Base-by-base conservation (phyloP, 179 eudicot genomes). In the Nepenthes alata region DNA sequence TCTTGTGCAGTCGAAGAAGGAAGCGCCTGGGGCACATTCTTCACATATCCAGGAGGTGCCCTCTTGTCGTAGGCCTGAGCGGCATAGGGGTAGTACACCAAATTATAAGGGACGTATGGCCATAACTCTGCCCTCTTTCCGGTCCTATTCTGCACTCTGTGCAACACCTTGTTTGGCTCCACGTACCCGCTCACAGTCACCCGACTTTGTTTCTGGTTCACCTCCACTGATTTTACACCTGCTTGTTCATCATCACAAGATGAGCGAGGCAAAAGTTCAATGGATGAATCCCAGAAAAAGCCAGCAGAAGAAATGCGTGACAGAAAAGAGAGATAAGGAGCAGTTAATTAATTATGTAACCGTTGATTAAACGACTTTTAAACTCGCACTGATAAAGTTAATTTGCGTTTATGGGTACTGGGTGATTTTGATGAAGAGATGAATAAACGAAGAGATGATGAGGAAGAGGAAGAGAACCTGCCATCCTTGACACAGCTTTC, bases 101-200 rank as follows among this genome's bases (percentile, higher is more conserved):
- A 48, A 12, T 55, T 47, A 39, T 64, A 64, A 3, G 67, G 67
- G 7, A 64, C 59, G 5, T 64, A 64, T 1, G 67, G 67, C 67
- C 67, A 64, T 12, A 64, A 64, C 6, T 64, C 67, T 10, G 67
- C 67, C 16, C 51, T 64, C 41, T 64, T 64, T 4, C 67, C 67
- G 5, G 67, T 64, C 25, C 25, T 55, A 25, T 25, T 25, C 53
- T 54, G 54, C 11, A 64, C 39, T 47, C 8, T 55, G 52, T 39
- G 34, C n/a, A 64, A 35, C 38, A 64, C 67, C 53, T 47, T 55
- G 25, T 64, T 55, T 34, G 67, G 67, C 38, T 64, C 67, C 39
- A 64, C 53, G 25, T 64, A 47, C 37, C 67, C 67, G 13, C 48
- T 64, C 35, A 64, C 67, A 15, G 60, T 64, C 15, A 64, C 59